phyloP scores from a whole-genome alignment of 2,329 filamentous ascomycete genomes.

The Elsinoe perseae region DNA sequence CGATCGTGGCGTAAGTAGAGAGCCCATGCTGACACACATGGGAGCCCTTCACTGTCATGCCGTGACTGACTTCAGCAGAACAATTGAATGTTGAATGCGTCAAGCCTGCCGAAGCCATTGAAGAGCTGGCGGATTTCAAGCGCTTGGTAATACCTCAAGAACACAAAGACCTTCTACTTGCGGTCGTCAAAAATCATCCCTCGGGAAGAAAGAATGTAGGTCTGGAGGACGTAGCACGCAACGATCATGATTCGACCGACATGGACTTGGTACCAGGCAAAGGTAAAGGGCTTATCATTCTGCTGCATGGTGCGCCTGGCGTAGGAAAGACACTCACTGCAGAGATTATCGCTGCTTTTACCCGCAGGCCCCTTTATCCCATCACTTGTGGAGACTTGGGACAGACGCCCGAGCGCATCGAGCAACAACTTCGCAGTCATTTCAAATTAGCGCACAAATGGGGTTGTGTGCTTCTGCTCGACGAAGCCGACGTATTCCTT shows the following conservation, averaged over 20 bases:
- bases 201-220: not conserved
- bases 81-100: not conserved
- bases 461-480: conserved; percentile 31
- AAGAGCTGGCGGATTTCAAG: not conserved
- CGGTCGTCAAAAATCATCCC: not conserved
- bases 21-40: not conserved
- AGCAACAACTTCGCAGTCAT: conserved; percentile 19
- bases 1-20: not conserved
- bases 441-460: conserved; percentile 20
- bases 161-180: not conserved
- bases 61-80: not conserved
- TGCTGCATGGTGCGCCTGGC: conserved; percentile 24
- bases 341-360: conserved; percentile 17
- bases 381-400: conserved; percentile 22
- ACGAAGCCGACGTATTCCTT: conserved; percentile 36
- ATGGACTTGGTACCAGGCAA: not conserved
- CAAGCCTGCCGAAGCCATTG: too few relatives aligned
- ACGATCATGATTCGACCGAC: not conserved
- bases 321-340: conserved; percentile 24
- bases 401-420: conserved; percentile 15
- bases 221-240: not conserved
- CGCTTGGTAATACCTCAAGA: not conserved
- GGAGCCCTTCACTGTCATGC: not conserved
- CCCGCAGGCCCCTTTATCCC: conserved; percentile 1
- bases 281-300: conserved; percentile 21